Evolutionary conservation across 2,329 filamentous ascomycete genomes (phyloP).

Genomic region (Didymella exigua): DNA sequence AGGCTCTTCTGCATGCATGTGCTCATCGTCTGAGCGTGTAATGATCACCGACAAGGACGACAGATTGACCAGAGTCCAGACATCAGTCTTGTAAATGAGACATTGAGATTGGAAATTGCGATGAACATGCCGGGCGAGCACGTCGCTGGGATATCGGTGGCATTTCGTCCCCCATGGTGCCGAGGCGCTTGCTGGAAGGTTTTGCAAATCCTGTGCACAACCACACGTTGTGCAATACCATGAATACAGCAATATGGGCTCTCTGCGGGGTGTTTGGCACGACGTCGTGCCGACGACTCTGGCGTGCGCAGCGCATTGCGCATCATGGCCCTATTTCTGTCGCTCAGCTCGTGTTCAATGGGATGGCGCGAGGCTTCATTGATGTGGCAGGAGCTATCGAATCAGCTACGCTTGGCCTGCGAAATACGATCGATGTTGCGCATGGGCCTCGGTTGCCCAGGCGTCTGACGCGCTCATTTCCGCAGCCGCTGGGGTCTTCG

Average conservation of each 20-base stretch:
- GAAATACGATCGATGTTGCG: slow-evolving; percentile 8
- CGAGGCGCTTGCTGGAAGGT: neutral
- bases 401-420: slow-evolving; percentile 3
- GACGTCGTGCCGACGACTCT: neutral
- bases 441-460: slow-evolving; percentile 5
- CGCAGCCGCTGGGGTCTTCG: slow-evolving; percentile 8
- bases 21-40: neutral
- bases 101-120: slow-evolving; percentile 8
- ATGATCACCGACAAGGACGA: neutral
- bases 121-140: slow-evolving; percentile 2
- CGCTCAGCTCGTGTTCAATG: slow-evolving; percentile 6
- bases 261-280: neutral
- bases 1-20: slow-evolving; percentile 4
- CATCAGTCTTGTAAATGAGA: slow-evolving; percentile 1
- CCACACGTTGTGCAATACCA: slow-evolving; percentile 5
- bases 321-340: neutral
- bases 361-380: slow-evolving; percentile 1
- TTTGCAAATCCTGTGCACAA: slow-evolving; percentile 1
- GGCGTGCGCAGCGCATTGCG: neutral
- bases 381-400: slow-evolving; percentile 15
- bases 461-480: slow-evolving; percentile 14
- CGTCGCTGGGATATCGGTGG: neutral
- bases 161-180: neutral
- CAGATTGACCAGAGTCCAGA: slow-evolving; percentile 2
- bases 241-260: neutral